Base-by-base conservation (phyloP, 306 rosid species). In the Luffa aegyptiaca region DNA sequence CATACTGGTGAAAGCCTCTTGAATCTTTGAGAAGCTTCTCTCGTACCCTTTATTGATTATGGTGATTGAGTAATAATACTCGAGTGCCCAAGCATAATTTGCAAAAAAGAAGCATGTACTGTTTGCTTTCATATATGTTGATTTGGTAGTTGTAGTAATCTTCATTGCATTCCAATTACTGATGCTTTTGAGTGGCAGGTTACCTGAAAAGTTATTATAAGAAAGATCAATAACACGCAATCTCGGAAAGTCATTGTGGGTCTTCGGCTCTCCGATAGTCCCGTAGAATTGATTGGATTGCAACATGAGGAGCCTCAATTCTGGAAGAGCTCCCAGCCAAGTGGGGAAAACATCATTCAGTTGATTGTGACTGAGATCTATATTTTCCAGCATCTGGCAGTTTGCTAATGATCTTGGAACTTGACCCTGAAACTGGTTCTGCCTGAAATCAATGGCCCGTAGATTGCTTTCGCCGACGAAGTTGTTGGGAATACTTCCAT, bases 281-380 rank as follows among this genome's bases (percentile, higher is more conserved):
- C 88, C 88, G 18, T 69, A 3, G 20, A 85, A 80, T 14, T 45
- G 5, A 13, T 82, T 85, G 1, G 73, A 33, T 33, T 55, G 35
- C 16, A 83, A 51, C 10, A 49, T 39, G 3, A 85, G 84, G 17
- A 63, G 58, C 16, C 13, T 16, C 7, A 85, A 72, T 13, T 10
- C 9, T 2, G 82, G 82, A 61, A 85, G 83, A 46, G 39, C 17
- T 48, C 89, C 89, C 11, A 84, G 8, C 87, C 89, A 87, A 6
- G 75, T 81, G 5, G 91, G 91, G 74, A 89, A 89, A 55, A 72
- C 56, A 58, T 80, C 82, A 10, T 36, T 48, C 17, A 81, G 49
- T 10, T 64, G 77, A 74, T 84, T 81, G 66, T 81, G 48, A 16
- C 69, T 61, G 5, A 79, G 3, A 55, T 78, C 58, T 5, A 84